Conservation (phyloP, 108 stramenopile genomes). For the Nitzschia sp. region DNA sequence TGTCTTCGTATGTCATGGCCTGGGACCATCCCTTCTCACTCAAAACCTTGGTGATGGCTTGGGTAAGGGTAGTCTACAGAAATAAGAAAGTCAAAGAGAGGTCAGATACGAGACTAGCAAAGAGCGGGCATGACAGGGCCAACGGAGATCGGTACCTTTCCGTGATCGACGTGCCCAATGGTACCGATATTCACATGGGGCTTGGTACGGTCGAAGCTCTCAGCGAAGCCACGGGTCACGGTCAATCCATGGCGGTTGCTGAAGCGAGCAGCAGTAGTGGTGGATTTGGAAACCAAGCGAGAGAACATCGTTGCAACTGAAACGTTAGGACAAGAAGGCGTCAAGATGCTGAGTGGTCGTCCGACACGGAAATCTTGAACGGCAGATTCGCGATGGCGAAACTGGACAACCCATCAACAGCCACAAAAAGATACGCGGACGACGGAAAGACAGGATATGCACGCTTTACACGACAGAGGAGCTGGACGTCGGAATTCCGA, state of each 20-base stretch:
- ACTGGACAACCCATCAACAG: not conserved
- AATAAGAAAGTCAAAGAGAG: not conserved
- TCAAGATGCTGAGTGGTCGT: not conserved
- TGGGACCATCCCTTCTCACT: constrained; percentile 85
- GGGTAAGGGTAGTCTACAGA: constrained; percentile 91
- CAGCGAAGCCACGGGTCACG: constrained; percentile 35
- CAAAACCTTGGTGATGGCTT: constrained; percentile 98
- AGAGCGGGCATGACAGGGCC: too few species aligned
- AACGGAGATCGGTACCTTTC: constrained; percentile 53
- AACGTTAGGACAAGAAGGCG: not conserved
- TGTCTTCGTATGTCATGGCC: constrained; percentile 91
- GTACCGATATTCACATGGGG: constrained; percentile 99
- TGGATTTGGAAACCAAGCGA: constrained; percentile 30
- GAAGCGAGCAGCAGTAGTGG: constrained; percentile 4
- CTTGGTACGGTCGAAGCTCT: constrained; percentile 82
- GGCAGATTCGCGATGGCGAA: not conserved
- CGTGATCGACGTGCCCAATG: constrained; percentile 99
- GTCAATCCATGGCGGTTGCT: constrained; percentile 16
- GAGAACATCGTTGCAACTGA: constrained; percentile 29
- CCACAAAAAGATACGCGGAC: not conserved
- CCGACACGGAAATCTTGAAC: not conserved
- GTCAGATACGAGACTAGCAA: not conserved
- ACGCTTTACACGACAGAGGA: too few species aligned
- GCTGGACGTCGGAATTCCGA: too few species aligned
- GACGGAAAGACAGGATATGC: not conserved